Conservation (phyloP, 2,329 filamentous ascomycete species). For the Colletotrichum chrysophilum region DNA sequence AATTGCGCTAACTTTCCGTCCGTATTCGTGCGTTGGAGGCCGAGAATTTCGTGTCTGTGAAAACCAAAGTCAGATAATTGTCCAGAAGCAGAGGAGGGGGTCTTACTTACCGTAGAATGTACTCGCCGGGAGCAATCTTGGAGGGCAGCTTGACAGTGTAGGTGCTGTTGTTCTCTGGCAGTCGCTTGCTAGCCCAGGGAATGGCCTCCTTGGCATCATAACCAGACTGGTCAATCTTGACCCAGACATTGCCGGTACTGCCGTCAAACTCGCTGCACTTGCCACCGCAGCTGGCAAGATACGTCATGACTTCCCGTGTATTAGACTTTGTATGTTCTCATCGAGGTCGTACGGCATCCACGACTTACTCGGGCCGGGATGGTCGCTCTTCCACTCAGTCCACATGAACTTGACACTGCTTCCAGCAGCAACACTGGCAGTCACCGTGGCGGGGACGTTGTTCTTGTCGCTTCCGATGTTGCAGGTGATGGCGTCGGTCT, state of each 20-base stretch:
- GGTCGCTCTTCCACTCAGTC: constrained; percentile 46
- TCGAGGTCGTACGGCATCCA: too few relatives aligned
- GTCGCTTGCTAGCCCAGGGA: constrained; percentile 38
- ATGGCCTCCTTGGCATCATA: constrained; percentile 33
- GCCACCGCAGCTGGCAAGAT: constrained; percentile 37
- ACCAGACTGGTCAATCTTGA: constrained; percentile 40
- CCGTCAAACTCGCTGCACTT: constrained; percentile 24
- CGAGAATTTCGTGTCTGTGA: constrained; percentile 55
- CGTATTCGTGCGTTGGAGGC: constrained; percentile 54
- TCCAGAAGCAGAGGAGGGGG: rapidly evolving
- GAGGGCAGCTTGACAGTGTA: constrained; percentile 44
- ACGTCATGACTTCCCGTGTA: constrained; percentile 22
- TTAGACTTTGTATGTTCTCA: neutral
- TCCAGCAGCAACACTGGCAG: constrained; percentile 43
- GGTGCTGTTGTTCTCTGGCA: constrained; percentile 36
- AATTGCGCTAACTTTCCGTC: constrained; percentile 56
- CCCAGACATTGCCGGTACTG: constrained; percentile 32
- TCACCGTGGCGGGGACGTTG: constrained; percentile 38
- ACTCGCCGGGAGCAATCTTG: constrained; percentile 50
- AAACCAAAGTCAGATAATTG: neutral
- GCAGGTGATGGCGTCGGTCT: constrained; percentile 31
- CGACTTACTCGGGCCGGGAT: constrained; percentile 46
- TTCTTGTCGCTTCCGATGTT: constrained; percentile 52
- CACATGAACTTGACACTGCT: constrained; percentile 45
- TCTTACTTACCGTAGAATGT: constrained; percentile 40